Evolutionary conservation across 306 rosid species (phyloP).

Genomic region (Quercus ilex): DNA sequence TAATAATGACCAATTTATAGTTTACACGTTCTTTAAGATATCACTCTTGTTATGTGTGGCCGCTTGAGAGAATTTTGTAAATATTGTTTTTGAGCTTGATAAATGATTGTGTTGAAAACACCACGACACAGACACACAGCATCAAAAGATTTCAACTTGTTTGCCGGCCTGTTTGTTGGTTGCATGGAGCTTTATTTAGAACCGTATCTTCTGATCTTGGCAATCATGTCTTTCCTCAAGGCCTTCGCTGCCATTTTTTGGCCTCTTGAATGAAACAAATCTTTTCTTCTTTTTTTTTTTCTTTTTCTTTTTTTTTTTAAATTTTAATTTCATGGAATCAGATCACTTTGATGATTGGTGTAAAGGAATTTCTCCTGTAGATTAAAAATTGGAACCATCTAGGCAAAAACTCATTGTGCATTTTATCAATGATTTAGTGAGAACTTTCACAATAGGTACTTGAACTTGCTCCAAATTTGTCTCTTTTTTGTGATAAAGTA

Average conservation of each 20-base stretch:
- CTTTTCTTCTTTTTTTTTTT: not conserved
- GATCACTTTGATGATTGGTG: not conserved
- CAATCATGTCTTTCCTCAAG: not conserved
- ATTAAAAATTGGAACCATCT: not conserved
- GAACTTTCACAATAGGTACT: not conserved
- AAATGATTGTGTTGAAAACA: not conserved
- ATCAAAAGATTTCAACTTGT: not conserved
- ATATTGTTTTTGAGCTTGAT: not conserved
- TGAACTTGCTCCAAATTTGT: not conserved
- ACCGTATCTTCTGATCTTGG: not conserved
- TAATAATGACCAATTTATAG: not conserved
- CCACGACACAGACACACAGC: not conserved
- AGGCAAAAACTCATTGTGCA: not conserved
- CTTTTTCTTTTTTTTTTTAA: no score
- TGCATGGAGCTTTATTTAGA: not conserved
- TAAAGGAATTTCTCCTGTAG: not conserved
- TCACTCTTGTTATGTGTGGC: not conserved
- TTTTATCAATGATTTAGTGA: not conserved
- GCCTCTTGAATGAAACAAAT: not conserved
- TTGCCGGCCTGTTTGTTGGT: not conserved
- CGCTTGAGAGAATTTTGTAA: not conserved
- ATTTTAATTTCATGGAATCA: not conserved
- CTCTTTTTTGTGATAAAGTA: not conserved
- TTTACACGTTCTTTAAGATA: not conserved
- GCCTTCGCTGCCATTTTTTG: not conserved